These are phyloP conservation scores for Venturia effusa DNA, from an alignment of 2,329 filamentous ascomycete genomes.

Conservation along the genomic window DNA sequence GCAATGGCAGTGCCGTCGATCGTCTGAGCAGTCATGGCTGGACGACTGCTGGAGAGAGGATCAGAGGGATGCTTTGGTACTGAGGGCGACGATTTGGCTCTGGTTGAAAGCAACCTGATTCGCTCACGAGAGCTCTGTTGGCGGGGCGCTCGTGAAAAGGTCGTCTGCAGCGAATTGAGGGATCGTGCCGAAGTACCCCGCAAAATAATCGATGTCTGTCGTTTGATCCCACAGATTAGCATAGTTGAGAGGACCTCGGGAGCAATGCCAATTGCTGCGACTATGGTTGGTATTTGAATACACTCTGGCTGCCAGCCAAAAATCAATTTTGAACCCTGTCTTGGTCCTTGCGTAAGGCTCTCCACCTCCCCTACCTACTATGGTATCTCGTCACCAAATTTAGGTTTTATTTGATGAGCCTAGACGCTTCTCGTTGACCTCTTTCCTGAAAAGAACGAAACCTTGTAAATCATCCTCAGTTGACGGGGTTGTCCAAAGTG, in stretches of 20 bases:
- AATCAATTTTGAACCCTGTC: no score
- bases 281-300: neutral
- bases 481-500: no score
- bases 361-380: no score
- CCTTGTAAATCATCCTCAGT: no score
- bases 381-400: no score
- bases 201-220: neutral
- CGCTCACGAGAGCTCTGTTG: constrained; percentile 1
- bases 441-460: no score
- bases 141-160: neutral
- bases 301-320: no score
- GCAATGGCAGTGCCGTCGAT: constrained; percentile 96
- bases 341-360: no score
- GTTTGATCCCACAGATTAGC: neutral
- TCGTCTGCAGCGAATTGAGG: neutral
- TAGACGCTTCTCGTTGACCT: no score
- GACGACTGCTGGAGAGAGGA: constrained; percentile 30
- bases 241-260: neutral
- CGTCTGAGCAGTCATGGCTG: constrained; percentile 73
- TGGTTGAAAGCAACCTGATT: neutral
- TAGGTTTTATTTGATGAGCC: no score
- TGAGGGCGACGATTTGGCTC: neutral
- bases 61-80: neutral
- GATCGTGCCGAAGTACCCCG: constrained; percentile 1
- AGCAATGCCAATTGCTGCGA: neutral